Evolutionary conservation across 2,329 filamentous ascomycete genomes (phyloP), one percentile per base, ranked within the genome.

Genomic region (Fusarium nodosum): DNA sequence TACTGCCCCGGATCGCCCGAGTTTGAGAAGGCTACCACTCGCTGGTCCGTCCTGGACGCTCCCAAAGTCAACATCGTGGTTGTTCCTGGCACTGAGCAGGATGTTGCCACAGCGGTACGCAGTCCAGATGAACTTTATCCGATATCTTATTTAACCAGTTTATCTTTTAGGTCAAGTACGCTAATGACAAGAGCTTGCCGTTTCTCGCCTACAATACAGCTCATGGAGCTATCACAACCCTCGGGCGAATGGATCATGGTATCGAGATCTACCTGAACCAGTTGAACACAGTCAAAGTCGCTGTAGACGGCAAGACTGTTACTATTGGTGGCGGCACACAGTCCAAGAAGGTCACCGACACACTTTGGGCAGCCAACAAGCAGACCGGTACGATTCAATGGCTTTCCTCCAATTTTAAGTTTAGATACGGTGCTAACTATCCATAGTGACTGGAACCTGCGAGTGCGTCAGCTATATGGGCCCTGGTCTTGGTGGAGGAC

Each of bases 151-250:
- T 30, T 63, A 20, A 46, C n/a, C 6, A 7, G 1, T 7, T 9
- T 15, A 5, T n/a, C n/a, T 7, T 39, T 1, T 15, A 53, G 77
- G 72, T 79, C 30, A 77, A 76, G 51, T 87, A 79, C 61, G 85
- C 86, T 42, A 85, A 83, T 66, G 70, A 78, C 38, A 75, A 80
- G 46, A 69, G 78, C 3, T 59, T 86, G 4, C 84, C 86, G 0
- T 87, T 88, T 64, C 80, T 89, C 4, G 82, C 85, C 1, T 83
- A 79, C 72, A 86, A 85, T 70, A 84, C 84, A 16, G 81, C 78
- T 3, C 87, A 89, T 60, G 87, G 86, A 5, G 78, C 83, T 5
- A 78, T 85, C 46, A 84, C 79, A 41, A 85, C 83, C 0, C 69
- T 88, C 3, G 84, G 82, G 0, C 79, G 75, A 39, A 84, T 87